Percentiles rank a stretch among this genome's conserved stretches.
phyloP scores from a whole-genome alignment of 306 rosid species.

The Abrus pulchellus region DNA sequence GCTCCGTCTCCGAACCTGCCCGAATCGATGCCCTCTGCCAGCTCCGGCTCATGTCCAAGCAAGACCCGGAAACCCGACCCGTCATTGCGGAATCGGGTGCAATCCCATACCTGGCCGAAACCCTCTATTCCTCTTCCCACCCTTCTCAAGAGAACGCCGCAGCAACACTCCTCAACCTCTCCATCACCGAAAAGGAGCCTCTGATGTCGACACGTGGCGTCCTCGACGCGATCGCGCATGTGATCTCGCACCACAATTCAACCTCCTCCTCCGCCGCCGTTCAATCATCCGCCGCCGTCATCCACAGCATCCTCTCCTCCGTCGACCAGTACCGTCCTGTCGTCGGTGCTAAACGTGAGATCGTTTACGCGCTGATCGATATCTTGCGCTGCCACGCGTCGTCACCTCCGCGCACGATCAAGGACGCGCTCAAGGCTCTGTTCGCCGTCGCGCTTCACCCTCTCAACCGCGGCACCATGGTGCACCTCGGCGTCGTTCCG shows the following conservation, averaged over 20 bases:
- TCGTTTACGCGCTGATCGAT: conserved; percentile 73
- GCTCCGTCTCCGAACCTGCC: conserved; percentile 82
- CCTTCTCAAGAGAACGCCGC: conserved; percentile 86
- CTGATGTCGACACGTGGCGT: conserved; percentile 85
- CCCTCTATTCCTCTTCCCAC: conserved; percentile 74
- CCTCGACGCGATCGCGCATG: conserved; percentile 85
- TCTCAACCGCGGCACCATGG: conserved; percentile 63
- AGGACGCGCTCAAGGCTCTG: conserved; percentile 86
- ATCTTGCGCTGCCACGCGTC: conserved; percentile 64
- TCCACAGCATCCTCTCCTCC: conserved; percentile 80
- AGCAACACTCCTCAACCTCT: conserved; percentile 84
- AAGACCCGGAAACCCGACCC: conserved; percentile 75
- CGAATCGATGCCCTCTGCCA: conserved; percentile 71
- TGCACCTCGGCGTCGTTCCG: conserved; percentile 72
- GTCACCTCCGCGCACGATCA: conserved; percentile 67
- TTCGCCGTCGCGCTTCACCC: conserved; percentile 82
- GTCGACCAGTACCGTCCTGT: conserved; percentile 74
- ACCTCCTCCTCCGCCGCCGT: conserved; percentile 75
- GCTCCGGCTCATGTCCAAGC: conserved; percentile 75
- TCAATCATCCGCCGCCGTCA: conserved; percentile 84
- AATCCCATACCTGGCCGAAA: conserved; percentile 74
- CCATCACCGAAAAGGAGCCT: conserved; percentile 68
- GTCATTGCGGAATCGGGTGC: conserved; percentile 79
- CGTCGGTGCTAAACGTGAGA: conserved; percentile 86
- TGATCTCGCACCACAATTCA: conserved; percentile 63